A percentile compares a stretch with the other conserved stretches of the same genome.
Evolutionary conservation across 192 early-diverging fungal species (phyloP).

Genomic region (Pecoramyces ruminantium): DNA sequence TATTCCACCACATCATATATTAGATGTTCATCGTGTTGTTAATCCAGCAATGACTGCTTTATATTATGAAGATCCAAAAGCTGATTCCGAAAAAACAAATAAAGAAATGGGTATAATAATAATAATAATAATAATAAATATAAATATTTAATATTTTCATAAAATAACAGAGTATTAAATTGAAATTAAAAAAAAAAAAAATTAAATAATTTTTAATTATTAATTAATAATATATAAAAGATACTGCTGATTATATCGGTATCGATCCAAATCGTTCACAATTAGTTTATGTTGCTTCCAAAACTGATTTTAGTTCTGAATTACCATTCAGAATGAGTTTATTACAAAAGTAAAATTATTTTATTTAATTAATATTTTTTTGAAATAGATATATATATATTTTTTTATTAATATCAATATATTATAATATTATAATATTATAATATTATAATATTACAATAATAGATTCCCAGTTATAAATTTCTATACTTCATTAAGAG

Average conservation of each 20-base stretch:
- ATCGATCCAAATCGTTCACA: conserved; percentile 19
- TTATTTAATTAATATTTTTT: too few relatives aligned
- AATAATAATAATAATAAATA: too few relatives aligned
- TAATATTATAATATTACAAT: too few relatives aligned
- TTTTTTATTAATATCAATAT: too few relatives aligned
- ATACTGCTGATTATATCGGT: conserved; percentile 22
- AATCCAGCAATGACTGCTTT: conserved; percentile 65
- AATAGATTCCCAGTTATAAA: conserved; percentile 55
- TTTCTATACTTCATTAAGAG: conserved; percentile 64
- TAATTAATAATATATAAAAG: conserved; percentile 10
- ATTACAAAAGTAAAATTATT: conserved; percentile 24
- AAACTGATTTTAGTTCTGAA: conserved; percentile 26
- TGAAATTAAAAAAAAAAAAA: neutral
- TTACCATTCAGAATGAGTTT: conserved; percentile 28
- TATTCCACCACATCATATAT: conserved; percentile 57
- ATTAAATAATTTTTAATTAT: neutral
- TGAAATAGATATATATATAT: too few relatives aligned
- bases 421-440: too few relatives aligned
- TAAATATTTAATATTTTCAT: too few relatives aligned
- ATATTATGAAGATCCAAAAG: conserved; percentile 60
- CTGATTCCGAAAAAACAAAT: conserved; percentile 41
- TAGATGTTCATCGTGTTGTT: conserved; percentile 66
- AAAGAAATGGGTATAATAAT: conserved; percentile 14
- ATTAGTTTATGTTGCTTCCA: conserved; percentile 16
- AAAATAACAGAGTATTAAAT: too few relatives aligned